Conservation (phyloP, 345 rosid genomes). For the Hibiscus mutabilis region DNA sequence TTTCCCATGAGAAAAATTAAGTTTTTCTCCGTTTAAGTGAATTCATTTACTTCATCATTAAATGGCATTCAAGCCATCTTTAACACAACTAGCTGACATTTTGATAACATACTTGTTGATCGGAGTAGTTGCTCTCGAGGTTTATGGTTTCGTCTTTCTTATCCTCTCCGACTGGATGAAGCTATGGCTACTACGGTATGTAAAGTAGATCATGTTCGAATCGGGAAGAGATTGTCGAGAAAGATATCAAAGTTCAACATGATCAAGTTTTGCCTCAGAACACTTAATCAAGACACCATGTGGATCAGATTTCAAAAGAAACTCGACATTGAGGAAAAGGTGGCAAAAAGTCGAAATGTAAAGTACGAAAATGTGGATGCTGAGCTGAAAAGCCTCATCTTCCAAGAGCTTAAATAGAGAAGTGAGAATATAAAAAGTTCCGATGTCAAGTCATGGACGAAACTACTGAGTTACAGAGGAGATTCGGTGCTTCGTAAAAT, state of each 20-base stretch:
- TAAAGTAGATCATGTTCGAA: not conserved
- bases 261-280: not conserved
- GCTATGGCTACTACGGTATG: not conserved
- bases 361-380: not conserved
- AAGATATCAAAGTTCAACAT: not conserved
- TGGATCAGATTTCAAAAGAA: not conserved
- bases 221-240: not conserved
- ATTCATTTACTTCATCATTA: no score
- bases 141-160: no score
- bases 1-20: no score
- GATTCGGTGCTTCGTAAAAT: constrained; percentile 3
- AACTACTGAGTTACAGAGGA: constrained; percentile 12
- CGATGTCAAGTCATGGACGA: not conserved
- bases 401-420: not conserved
- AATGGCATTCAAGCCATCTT: no score
- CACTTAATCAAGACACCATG: not conserved
- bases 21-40: no score
- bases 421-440: not conserved
- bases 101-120: no score
- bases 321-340: not conserved
- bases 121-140: no score
- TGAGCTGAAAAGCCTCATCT: not conserved
- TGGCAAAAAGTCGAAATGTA: not conserved
- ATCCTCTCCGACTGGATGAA: constrained; percentile 10
- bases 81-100: no score